phyloP scores from a whole-genome alignment of 2,329 filamentous ascomycete genomes.

The Metarhizium robertsii region DNA sequence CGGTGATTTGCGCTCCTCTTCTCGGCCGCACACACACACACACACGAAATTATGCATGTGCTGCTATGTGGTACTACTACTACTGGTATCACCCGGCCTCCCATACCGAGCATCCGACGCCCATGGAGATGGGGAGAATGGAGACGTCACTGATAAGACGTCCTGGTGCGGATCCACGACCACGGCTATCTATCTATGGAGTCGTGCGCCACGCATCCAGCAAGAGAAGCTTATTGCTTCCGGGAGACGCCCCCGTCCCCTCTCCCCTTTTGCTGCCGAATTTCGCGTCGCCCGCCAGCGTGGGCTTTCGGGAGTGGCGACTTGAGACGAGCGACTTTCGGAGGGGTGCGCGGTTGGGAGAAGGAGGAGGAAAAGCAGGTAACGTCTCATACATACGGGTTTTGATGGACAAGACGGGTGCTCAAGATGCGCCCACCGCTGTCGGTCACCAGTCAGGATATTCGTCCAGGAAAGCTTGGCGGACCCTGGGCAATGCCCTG shows the following conservation, averaged over 20 bases:
- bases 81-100: too few species aligned
- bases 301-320: not conserved
- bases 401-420: not conserved
- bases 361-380: not conserved
- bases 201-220: not conserved
- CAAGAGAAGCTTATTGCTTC: not conserved
- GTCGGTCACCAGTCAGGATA: not conserved
- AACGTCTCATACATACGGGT: not conserved
- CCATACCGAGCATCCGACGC: too few species aligned
- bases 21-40: not conserved
- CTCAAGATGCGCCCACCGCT: not conserved
- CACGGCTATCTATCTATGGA: constrained; percentile 1
- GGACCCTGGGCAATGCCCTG: not conserved
- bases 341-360: not conserved
- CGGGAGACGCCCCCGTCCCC: not conserved
- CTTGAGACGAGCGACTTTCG: not conserved
- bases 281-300: not conserved
- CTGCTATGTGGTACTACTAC: too few species aligned
- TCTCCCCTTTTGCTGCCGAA: not conserved
- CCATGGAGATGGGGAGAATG: not conserved
- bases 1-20: not conserved
- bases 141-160: constrained; percentile 1
- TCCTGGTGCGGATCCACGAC: not conserved
- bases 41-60: not conserved
- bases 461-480: not conserved